Evolutionary conservation across 257 asterid genomes (phyloP).

Genomic region (Misopates orontium): DNA sequence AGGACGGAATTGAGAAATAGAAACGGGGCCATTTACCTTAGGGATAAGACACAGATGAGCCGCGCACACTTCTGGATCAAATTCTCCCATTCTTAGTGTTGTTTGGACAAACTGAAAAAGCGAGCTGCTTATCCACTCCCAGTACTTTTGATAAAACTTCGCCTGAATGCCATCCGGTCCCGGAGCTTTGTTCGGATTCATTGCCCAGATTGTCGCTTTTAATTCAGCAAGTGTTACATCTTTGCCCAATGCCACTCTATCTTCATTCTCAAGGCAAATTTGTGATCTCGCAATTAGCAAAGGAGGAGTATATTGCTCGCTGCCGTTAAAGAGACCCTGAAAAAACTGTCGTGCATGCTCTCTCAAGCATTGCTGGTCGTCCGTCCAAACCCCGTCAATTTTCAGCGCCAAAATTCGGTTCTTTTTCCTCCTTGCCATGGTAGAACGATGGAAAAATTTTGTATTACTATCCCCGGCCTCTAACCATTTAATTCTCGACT

Average conservation of each 20-base stretch:
- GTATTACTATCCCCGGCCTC: background rate
- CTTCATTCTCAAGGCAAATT: background rate
- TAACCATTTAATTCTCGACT: too few relatives aligned
- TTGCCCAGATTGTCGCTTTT: background rate
- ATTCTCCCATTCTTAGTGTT: background rate
- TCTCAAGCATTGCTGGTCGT: background rate
- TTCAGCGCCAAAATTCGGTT: background rate
- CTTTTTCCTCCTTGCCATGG: background rate
- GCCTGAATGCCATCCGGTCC: constrained; percentile 8
- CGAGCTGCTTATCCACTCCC: background rate
- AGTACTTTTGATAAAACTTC: background rate
- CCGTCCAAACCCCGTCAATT: background rate
- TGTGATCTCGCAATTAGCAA: too few relatives aligned
- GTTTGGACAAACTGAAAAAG: background rate
- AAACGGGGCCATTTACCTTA: background rate
- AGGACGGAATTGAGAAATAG: background rate
- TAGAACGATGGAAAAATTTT: background rate
- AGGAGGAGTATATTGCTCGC: too few relatives aligned
- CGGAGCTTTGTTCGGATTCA: background rate
- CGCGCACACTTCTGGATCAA: background rate
- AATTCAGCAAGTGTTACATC: background rate
- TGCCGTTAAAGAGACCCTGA: background rate
- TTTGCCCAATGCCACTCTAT: background rate
- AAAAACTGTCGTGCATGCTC: background rate
- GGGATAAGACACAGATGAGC: background rate